Conservation (phyloP, 2,329 filamentous ascomycete genomes). For the Beauveria caledonica region DNA sequence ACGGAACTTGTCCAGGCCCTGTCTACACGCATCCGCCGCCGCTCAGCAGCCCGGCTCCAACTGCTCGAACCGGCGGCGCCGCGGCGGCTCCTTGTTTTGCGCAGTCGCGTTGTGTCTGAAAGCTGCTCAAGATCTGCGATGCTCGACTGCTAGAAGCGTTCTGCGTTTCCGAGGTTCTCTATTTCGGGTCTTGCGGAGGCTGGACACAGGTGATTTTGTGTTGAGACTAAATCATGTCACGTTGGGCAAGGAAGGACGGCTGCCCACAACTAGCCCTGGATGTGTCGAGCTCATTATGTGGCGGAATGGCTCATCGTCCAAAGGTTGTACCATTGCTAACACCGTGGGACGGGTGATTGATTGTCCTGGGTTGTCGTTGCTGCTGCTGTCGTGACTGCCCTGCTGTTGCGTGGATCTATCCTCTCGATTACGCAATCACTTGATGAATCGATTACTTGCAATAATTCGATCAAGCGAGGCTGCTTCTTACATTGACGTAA, state of each 20-base stretch:
- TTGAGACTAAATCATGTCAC: not conserved
- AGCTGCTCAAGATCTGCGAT: not conserved
- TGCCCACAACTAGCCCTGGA: not conserved
- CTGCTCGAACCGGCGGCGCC: not conserved
- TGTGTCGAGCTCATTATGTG: not conserved
- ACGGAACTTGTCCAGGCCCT: constrained; percentile 1
- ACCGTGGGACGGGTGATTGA: not conserved
- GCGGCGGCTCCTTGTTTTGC: not conserved
- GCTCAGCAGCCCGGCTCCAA: not conserved
- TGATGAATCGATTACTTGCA: too few species aligned
- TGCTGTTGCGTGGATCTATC: not conserved
- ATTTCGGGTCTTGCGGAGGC: not conserved
- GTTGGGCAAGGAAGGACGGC: not conserved
- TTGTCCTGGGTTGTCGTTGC: not conserved
- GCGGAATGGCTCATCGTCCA: not conserved
- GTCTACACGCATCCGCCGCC: not conserved
- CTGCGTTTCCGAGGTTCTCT: not conserved
- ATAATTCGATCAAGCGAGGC: too few species aligned
- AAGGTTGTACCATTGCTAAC: not conserved
- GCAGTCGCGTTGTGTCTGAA: not conserved
- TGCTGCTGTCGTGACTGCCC: not conserved
- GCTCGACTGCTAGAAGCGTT: not conserved
- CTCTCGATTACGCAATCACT: too few species aligned
- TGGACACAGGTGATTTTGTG: not conserved
- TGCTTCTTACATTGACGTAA: too few species aligned